Evolutionary conservation across 2,329 filamentous ascomycete genomes (phyloP).

Genomic region (Pestalotiopsis fici): DNA sequence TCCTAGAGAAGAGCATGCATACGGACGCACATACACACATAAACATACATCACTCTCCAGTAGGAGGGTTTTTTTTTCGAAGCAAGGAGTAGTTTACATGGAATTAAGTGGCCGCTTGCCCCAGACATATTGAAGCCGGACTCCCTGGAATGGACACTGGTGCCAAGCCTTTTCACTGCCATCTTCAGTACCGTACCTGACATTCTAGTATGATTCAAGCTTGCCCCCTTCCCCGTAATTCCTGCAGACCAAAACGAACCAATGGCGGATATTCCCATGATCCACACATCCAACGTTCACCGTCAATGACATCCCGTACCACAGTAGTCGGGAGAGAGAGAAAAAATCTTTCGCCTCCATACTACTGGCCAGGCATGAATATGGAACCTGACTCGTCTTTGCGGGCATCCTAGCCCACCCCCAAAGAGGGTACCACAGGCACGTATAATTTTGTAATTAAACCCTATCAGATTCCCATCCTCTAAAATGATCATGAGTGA

Average conservation of each 20-base stretch:
- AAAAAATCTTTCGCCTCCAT: neutral
- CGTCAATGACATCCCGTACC: neutral
- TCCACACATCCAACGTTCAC: neutral
- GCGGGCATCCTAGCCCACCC: neutral
- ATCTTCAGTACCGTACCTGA: neutral
- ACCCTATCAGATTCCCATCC: neutral
- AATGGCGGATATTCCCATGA: neutral
- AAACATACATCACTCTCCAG: neutral
- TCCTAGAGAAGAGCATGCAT: neutral
- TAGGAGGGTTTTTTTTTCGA: neutral
- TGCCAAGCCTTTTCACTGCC: neutral
- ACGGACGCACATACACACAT: neutral
- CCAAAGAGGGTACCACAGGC: neutral
- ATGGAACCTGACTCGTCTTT: neutral
- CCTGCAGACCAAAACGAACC: neutral
- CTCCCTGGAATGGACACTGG: neutral
- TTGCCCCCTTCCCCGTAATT: neutral
- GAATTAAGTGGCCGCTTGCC: neutral
- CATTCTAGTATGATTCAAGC: neutral
- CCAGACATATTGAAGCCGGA: neutral
- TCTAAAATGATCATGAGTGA: neutral
- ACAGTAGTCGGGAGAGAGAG: neutral
- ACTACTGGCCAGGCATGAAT: neutral
- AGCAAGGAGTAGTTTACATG: neutral
- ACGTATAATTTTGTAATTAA: neutral